Evolutionary conservation across 768 basidiomycete species (phyloP), one percentile per base, ranked within the genome.

Genomic region (Tulasnella sp.): DNA sequence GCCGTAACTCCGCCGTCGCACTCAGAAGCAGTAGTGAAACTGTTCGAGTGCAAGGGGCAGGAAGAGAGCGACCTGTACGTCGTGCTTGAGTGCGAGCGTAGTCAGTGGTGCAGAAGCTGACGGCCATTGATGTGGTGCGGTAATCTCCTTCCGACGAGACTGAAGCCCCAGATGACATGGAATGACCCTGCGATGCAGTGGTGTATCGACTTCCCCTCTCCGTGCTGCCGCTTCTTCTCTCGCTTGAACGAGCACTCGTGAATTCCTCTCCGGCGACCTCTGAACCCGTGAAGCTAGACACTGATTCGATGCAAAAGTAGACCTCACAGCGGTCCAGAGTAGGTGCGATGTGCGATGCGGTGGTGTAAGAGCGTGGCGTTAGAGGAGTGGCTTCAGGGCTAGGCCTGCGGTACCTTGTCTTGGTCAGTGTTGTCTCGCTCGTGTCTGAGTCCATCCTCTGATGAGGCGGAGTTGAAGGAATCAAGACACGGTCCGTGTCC

Each of bases 1-100:
- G 81, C 79, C 31, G 81, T 81, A 20, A 28, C 48, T 46, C 72
- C 78, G 24, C 78, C 74, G 18, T 42, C 40, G 64, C 78, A 72
- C 9, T 79, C 78, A 6, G 78, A 79, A 1, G 69, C 78, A 16
- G 69, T 37, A 37, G 37, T 37, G 37, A 37, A 37, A 37, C 37
- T 6, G 37, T 37, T 6, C 37, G 37, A 37, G 37, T 37, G 37
- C 37, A 37, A 40, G 14, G 78, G 69, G 50, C 78, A 79, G 18
- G 69, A 31, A 18, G 72, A 42, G 6, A 72, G n/a, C 14, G 78
- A 75, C 69, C 50, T 41, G 64, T 79, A 79, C 37, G 78, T 34
- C 12, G n/a, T 44, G 60, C 78, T 54, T 37, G 64, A 34, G 69
- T 74, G 78, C 37, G 41, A 24, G 18, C 64, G 22, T 72, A 44